Evolutionary conservation across 345 rosid species (phyloP).

Genomic region (Heritiera fomes): DNA sequence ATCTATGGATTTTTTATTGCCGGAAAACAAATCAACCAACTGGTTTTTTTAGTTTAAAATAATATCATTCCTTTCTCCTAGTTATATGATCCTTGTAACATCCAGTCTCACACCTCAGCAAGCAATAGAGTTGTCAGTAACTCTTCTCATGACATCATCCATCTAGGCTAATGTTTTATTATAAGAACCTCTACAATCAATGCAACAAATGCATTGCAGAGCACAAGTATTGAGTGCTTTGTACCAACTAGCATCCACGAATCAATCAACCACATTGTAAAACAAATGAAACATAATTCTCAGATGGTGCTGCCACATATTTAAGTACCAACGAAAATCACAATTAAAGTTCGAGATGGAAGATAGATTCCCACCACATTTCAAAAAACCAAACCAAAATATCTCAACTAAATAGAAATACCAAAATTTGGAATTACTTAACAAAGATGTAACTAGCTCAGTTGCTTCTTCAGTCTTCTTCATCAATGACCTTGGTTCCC

Average conservation of each 20-base stretch:
- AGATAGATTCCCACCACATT: not conserved
- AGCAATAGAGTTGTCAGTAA: too few species aligned
- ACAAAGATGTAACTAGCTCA: not conserved
- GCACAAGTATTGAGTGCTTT: not conserved
- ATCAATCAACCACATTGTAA: not conserved
- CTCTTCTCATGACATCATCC: not conserved
- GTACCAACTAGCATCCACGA: not conserved
- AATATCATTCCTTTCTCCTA: too few species aligned
- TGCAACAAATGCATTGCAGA: not conserved
- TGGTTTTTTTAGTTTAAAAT: too few species aligned
- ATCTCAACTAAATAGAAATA: too few species aligned
- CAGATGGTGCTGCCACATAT: not conserved
- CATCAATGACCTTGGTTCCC: constrained; percentile 70
- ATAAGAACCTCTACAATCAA: too few species aligned
- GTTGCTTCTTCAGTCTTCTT: constrained; percentile 48
- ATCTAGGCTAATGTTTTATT: too few species aligned
- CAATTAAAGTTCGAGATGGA: not conserved
- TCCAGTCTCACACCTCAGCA: too few species aligned
- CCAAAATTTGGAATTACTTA: not conserved
- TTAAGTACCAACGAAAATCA: not conserved
- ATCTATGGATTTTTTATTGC: too few species aligned
- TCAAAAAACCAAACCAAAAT: not conserved
- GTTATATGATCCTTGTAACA: too few species aligned
- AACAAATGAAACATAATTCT: not conserved
- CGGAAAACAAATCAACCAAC: too few species aligned